Evolutionary conservation across 495 filamentous ascomycete genomes (phyloP), one percentile per base, ranked within the genome.

Genomic region (Podospora comata): DNA sequence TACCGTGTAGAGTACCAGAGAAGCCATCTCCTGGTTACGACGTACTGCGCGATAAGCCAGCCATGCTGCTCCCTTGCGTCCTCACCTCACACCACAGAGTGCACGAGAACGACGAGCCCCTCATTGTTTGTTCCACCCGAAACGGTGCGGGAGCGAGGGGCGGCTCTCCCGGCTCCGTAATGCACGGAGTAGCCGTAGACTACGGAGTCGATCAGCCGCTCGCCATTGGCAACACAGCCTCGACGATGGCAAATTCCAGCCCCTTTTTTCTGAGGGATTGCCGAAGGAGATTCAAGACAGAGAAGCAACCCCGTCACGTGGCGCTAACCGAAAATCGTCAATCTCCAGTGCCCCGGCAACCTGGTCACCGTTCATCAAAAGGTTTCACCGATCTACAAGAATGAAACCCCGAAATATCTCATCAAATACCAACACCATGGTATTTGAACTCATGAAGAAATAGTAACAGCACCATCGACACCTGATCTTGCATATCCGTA

Each of bases 231-330:
- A 65, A 60, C 70, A 72, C 70, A 69, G 70, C 70, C 70, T 65
- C 70, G 55, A 61, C 55, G 61, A 72, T 59, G 70, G 70, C 70
- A 65, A 72, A 65, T 67, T 66, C 48, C 63, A 66, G 63, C 65
- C 60, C 68, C 68, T 64, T 59, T 66, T 44, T 48, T 7, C 55
- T 20, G 6, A 19, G 23, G 55, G 23, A 11, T 58, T 58, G 6
- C 55, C 23, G 55, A 19, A 58, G 18, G n/a, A 19, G 55, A 58
- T 18, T 18, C 30, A 32, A 32, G 30, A 32, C 30, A 32, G 30
- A 32, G 30, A 32, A 20, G 16, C 55, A 20, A 26, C 55, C 23
- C 55, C 19, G 11, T 58, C 55, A 58, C 55, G 55, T 58, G 55
- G 55, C n/a, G 55, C 55, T 58, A 58, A 58, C 39, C 39, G 39